Base-by-base conservation (phyloP, 768 basidiomycete species). In the Filobasidium wieringae region DNA sequence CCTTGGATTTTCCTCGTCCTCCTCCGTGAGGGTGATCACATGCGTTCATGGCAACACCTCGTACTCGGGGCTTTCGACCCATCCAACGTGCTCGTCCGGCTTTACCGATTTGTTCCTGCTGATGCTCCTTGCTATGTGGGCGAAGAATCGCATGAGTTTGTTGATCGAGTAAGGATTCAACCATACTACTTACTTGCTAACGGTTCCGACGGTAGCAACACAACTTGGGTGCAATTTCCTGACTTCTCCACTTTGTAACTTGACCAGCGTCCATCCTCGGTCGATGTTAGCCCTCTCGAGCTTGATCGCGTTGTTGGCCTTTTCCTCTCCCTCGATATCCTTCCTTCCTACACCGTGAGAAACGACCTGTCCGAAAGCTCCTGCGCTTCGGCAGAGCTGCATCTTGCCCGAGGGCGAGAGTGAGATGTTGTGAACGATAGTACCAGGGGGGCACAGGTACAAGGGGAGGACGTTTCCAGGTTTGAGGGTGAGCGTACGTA, bases 1-100 rank as follows among this genome's bases (percentile, higher is more conserved):
- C 88, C 79, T 99, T 97, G 60, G 86, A 88, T 75, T 93, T 96
- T 65, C 93, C 93, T 76, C 93, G 86, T 74, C 93, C 93, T 78
- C 93, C 92, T 75, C 92, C 92, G 71, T 95, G 91, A 60, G 93
- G 91, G 75, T 75, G 74, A 53, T 75, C 74, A 40, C 76, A 90
- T 83, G 88, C 85, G 74, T 95, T 96, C 91, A 93, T 93, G 40
- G 91, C 91, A 63, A 95, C 84, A 83, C 91, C 91, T 74, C 91
- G 84, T 45, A 93, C 89, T 31, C 80, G 80, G 0, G 91, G 91
- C 64, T 88, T 75, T 68, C 82, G 76, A 17, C 92, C 92, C 19
- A 96, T 75, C 88, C 89, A 92, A 34, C 92, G 79, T 39, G 78
- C 78, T 63, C 93, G 77, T 30, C 95, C 95, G 7, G 95, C 95